Percentiles rank a stretch among this genome's conserved stretches.
phyloP scores from a whole-genome alignment of 2,329 filamentous ascomycete genomes.

The Pyricularia pennisetigena region DNA sequence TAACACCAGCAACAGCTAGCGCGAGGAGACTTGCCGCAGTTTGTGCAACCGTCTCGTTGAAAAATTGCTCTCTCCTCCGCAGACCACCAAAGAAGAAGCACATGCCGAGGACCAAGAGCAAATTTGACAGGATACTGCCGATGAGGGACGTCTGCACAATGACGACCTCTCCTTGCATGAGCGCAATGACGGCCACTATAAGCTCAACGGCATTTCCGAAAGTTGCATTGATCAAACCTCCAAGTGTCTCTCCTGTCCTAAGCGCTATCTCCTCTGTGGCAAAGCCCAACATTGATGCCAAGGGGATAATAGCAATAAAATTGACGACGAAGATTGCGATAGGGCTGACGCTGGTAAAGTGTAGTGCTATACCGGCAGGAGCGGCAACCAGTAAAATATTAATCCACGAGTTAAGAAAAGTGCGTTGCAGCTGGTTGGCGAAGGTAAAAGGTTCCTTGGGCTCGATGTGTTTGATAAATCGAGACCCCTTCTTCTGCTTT shows the following conservation, averaged over 20 bases:
- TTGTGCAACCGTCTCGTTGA: constrained; percentile 87
- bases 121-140: constrained; percentile 82
- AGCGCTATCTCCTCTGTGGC: constrained; percentile 83
- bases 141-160: constrained; percentile 90
- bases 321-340: constrained; percentile 76
- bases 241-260: constrained; percentile 71
- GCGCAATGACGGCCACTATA: constrained; percentile 77
- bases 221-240: constrained; percentile 77
- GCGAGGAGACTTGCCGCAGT: constrained; percentile 70
- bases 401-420: constrained; percentile 75
- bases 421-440: constrained; percentile 60
- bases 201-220: constrained; percentile 73
- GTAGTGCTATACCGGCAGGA: constrained; percentile 64
- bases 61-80: constrained; percentile 71
- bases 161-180: constrained; percentile 60
- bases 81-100: constrained; percentile 85
- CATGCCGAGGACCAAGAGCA: constrained; percentile 83
- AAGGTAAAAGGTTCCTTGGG: constrained; percentile 47
- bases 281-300: constrained; percentile 72
- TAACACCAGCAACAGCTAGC: constrained; percentile 68
- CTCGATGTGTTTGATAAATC: constrained; percentile 34
- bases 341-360: constrained; percentile 45
- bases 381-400: constrained; percentile 73
- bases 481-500: constrained; percentile 20
- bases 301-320: constrained; percentile 82